Evolutionary conservation across 495 filamentous ascomycete species (phyloP).

Genomic region (Aspergillus kassunensis): DNA sequence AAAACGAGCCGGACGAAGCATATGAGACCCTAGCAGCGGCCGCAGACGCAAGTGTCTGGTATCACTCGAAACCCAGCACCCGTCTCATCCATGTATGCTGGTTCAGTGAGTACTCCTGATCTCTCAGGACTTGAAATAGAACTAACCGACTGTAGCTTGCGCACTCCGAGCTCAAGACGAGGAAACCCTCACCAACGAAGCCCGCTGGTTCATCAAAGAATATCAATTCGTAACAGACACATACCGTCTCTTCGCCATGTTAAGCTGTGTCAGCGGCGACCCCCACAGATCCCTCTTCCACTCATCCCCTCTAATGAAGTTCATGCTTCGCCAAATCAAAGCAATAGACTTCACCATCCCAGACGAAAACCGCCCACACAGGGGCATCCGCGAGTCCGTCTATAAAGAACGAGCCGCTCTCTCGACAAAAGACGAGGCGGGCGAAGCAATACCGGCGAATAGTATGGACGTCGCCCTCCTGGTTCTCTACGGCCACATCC

Average conservation of each 20-base stretch:
- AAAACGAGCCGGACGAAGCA: slow-evolving; percentile 55
- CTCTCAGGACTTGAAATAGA: slow-evolving; percentile 13
- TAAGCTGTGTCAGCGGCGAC: slow-evolving; percentile 59
- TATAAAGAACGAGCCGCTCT: slow-evolving; percentile 47
- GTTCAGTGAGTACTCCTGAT: slow-evolving; percentile 53
- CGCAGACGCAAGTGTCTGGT: slow-evolving; percentile 74
- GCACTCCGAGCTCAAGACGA: slow-evolving; percentile 77
- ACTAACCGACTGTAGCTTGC: slow-evolving; percentile 52
- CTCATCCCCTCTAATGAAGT: slow-evolving; percentile 70
- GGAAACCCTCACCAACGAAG: slow-evolving; percentile 57
- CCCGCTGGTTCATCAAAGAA: slow-evolving; percentile 82
- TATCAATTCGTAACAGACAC: slow-evolving; percentile 81
- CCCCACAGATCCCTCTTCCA: slow-evolving; percentile 48
- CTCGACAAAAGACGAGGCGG: slow-evolving; percentile 46
- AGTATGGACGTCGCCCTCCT: slow-evolving; percentile 71
- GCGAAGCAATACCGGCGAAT: slow-evolving; percentile 43
- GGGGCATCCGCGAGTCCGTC: slow-evolving; percentile 27
- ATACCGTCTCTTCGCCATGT: slow-evolving; percentile 72
- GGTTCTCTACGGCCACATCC: slow-evolving; percentile 82
- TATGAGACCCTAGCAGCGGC: slow-evolving; percentile 75
- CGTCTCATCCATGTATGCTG: slow-evolving; percentile 77
- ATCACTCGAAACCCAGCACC: slow-evolving; percentile 57
- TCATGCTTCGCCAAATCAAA: slow-evolving; percentile 84
- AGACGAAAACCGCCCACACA: slow-evolving; percentile 18
- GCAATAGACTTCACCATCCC: slow-evolving; percentile 68